These are phyloP conservation scores for Lipomyces chichibuensis DNA, from an alignment of 805 yeast species.

Conservation along the genomic window DNA sequence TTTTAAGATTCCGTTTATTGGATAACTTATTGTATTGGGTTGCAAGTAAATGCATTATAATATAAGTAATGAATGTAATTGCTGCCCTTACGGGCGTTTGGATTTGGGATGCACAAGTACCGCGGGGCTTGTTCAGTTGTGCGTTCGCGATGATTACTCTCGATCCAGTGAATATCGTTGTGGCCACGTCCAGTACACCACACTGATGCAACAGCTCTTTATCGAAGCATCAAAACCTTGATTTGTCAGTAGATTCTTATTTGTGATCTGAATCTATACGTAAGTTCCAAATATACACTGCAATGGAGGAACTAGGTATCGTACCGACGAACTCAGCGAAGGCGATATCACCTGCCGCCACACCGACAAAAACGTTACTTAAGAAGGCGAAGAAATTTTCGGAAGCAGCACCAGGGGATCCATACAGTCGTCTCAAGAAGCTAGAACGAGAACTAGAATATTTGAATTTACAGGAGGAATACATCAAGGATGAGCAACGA, in stretches of 20 bases:
- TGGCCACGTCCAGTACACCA: neutral
- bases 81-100: too few species aligned
- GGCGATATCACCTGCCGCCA: slow-evolving; percentile 19
- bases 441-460: slow-evolving; percentile 89
- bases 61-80: neutral
- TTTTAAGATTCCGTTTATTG: neutral
- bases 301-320: slow-evolving; percentile 69
- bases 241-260: neutral
- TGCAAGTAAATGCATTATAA: neutral
- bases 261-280: slow-evolving; percentile 1
- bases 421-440: slow-evolving; percentile 80
- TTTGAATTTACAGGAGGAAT: slow-evolving; percentile 86
- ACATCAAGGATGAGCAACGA: slow-evolving; percentile 96
- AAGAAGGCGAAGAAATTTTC: slow-evolving; percentile 16
- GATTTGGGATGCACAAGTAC: slow-evolving; percentile 7
- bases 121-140: slow-evolving; percentile 1
- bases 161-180: neutral
- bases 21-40: neutral
- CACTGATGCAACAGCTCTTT: neutral
- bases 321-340: slow-evolving; percentile 22
- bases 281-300: neutral
- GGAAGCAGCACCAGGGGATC: slow-evolving; percentile 52
- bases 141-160: neutral
- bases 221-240: neutral
- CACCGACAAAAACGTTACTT: slow-evolving; percentile 41